Base-by-base conservation (phyloP, 1,284 basidiomycete species). In the Pseudozyma flocculosa region DNA sequence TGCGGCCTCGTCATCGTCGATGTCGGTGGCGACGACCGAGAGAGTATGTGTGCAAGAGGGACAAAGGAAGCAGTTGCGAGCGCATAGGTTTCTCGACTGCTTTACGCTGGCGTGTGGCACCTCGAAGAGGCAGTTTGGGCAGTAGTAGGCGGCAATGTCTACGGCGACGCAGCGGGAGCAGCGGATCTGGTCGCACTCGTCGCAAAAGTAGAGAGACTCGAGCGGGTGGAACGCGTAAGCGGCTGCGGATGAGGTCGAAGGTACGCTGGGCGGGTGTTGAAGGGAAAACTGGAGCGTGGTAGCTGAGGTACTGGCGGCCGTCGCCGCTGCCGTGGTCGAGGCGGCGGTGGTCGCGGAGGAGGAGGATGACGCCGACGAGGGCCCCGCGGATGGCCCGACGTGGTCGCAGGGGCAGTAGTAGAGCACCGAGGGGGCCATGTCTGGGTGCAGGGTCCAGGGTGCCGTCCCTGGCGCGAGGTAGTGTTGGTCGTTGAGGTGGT, bases 121-220 rank as follows among this genome's bases (percentile, higher is more conserved):
- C 73, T 98, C 95, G 78, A 98, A 98, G n/a, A 97, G 83, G 78
- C 95, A 99, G 78, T 94, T 93, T 21, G 95, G 95, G 75, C 95
- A 99, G 78, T 90, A 97, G 80, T 96, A 97, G 48, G 89, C 90
- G 74, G 90, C 90, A 75, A 97, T 88, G 83, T 99, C 95, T 46
- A 90, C 82, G 4, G 87, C 85, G 9, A 95, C 89, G 72, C 95
- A 98, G 64, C 87, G 85, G 74, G 93, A 88, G 76, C 95, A 99
- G 49, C 92, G 82, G 39, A 98, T 85, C 2, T 88, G 87, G 78
- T 97, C 92, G 80, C 95, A 99, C 83, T 97, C 94, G 79, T 96
- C 93, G 79, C 95, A 99, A 79, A 97, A 98, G 81, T 92, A 95
- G 17, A 98, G 86, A 19, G 84, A 84, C 62, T 89, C 84, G 10